These are phyloP conservation scores for Eucalyptus pumila DNA, from an alignment of 345 rosid species.

Conservation along the genomic window DNA sequence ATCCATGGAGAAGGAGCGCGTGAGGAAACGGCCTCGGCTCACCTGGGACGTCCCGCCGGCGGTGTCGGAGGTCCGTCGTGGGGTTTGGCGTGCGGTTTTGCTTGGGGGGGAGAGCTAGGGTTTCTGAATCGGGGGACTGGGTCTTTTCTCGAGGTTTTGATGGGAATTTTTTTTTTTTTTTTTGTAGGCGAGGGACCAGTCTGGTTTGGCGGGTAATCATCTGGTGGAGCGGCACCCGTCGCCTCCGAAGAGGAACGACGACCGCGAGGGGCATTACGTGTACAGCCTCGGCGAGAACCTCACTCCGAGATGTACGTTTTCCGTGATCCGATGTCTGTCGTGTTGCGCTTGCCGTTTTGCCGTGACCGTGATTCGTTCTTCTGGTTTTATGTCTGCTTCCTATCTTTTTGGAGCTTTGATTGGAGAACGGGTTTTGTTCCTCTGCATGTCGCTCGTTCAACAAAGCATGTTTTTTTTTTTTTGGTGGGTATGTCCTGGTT, in stretches of 20 bases:
- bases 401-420: neutral
- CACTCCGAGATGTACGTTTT: constrained; percentile 56
- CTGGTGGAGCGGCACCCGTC: neutral
- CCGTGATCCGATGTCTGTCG: constrained; percentile 1
- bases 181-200: neutral
- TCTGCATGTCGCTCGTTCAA: neutral
- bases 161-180: neutral
- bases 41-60: neutral
- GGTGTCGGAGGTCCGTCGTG: neutral
- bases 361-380: neutral
- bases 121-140: neutral
- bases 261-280: constrained; percentile 69
- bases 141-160: neutral
- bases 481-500: neutral
- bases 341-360: neutral
- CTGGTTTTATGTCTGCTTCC: neutral
- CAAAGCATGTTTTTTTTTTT: neutral
- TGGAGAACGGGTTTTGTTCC: neutral
- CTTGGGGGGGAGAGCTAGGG: neutral
- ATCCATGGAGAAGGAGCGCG: neutral
- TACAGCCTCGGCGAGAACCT: constrained; percentile 60
- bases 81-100: neutral
- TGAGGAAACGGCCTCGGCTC: neutral
- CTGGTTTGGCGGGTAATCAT: neutral
- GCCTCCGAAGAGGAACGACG: constrained; percentile 57